Conservation (phyloP, 2,329 filamentous ascomycete genomes). For the Leptographium radiaticola region DNA sequence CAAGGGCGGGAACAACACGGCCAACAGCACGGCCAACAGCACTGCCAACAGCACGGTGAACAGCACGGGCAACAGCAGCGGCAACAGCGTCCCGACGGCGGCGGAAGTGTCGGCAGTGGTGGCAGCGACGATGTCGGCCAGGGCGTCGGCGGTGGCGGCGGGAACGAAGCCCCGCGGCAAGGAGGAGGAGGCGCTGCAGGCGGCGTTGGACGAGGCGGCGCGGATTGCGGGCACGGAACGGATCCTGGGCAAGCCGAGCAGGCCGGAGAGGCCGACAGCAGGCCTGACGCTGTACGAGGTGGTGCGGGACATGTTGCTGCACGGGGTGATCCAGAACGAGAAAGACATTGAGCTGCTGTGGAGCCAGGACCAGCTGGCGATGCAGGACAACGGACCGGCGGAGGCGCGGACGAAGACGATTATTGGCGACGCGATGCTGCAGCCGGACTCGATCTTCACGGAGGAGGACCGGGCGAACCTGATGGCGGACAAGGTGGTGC, state of each 20-base stretch:
- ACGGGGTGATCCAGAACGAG: slow-evolving; percentile 6
- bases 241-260: neutral
- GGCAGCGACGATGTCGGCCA: neutral
- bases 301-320: slow-evolving; percentile 11
- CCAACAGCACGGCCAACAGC: neutral
- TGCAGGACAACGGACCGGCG: neutral
- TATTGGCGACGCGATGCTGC: slow-evolving; percentile 10
- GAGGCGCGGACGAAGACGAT: slow-evolving; percentile 2
- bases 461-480: slow-evolving; percentile 42
- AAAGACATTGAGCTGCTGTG: neutral
- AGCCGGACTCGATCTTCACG: slow-evolving; percentile 33
- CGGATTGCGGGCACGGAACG: slow-evolving; percentile 3
- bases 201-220: slow-evolving; percentile 3
- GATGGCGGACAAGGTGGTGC: slow-evolving; percentile 43
- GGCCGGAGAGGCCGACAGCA: neutral
- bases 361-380: neutral
- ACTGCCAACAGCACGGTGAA: neutral
- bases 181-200: slow-evolving; percentile 4
- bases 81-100: neutral
- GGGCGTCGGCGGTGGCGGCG: neutral
- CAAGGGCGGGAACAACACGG: neutral
- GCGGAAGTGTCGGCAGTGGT: neutral
- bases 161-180: slow-evolving; percentile 1
- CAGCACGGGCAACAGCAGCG: neutral
- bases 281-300: slow-evolving; percentile 6